Conservation (phyloP, 805 yeast species). For the Blastobotrys muscicola region DNA sequence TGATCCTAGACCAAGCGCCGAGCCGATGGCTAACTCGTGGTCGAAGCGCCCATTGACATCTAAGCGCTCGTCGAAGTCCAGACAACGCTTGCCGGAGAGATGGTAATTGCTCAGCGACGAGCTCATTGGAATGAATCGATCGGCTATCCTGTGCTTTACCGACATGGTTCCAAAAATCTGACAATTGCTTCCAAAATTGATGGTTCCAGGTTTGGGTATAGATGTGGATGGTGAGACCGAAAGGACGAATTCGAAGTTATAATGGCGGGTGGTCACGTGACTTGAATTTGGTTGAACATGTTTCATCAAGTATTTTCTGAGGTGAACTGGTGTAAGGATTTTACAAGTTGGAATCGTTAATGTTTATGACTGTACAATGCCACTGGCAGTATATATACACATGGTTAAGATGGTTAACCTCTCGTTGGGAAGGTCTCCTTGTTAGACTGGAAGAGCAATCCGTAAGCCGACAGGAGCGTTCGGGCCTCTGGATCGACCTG, state of each 20-base stretch:
- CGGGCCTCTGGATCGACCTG: slow-evolving; percentile 87
- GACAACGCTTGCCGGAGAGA: background rate
- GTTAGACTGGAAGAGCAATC: slow-evolving; percentile 54
- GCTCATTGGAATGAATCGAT: slow-evolving; percentile 33
- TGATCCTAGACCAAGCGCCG: too few relatives aligned
- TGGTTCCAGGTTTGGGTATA: background rate
- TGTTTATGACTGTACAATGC: background rate
- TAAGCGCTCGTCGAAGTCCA: background rate
- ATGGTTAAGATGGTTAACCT: slow-evolving; percentile 9
- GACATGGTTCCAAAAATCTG: too few relatives aligned
- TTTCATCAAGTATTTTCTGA: background rate
- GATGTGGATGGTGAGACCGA: background rate
- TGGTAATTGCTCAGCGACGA: slow-evolving; percentile 3
- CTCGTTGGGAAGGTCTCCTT: slow-evolving; percentile 32
- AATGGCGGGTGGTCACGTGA: too few relatives aligned
- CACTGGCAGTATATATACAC: slow-evolving; percentile 1
- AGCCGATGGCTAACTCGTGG: background rate
- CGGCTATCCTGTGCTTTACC: slow-evolving; percentile 10
- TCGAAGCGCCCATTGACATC: background rate
- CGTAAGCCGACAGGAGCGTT: slow-evolving; percentile 68
- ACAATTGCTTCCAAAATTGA: background rate
- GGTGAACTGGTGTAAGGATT: background rate
- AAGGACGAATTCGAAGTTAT: too few relatives aligned
- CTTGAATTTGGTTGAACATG: too few relatives aligned
- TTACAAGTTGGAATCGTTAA: background rate